Percentiles rank a stretch among this genome's conserved stretches.
phyloP scores from a whole-genome alignment of 2,329 filamentous ascomycete species.

The Zymoseptoria pseudotritici region DNA sequence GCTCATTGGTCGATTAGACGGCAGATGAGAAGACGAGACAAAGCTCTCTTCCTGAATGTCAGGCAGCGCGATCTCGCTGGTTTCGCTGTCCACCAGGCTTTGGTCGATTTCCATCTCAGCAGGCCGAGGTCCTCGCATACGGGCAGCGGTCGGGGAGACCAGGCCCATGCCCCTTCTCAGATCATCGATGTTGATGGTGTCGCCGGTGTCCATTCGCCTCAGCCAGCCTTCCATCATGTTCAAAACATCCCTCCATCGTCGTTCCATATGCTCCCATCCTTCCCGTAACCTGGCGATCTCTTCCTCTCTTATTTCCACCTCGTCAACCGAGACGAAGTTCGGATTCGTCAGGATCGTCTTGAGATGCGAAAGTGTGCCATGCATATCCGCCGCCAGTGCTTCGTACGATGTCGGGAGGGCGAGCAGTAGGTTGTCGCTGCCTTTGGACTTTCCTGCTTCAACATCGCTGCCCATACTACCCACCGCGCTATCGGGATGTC shows the following conservation, averaged over 20 bases:
- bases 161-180: slow-evolving; percentile 56
- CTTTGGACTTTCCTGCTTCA: slow-evolving; percentile 14
- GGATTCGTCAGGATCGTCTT: slow-evolving; percentile 83
- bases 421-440: slow-evolving; percentile 31
- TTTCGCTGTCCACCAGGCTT: slow-evolving; percentile 22
- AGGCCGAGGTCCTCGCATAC: slow-evolving; percentile 11
- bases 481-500: slow-evolving; percentile 25
- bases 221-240: slow-evolving; percentile 90
- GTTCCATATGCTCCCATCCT: slow-evolving; percentile 92
- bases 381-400: slow-evolving; percentile 63
- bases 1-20: slow-evolving; percentile 1
- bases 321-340: slow-evolving; percentile 90
- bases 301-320: slow-evolving; percentile 85
- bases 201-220: slow-evolving; percentile 66
- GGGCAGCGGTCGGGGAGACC: slow-evolving; percentile 31
- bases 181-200: slow-evolving; percentile 56
- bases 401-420: slow-evolving; percentile 57
- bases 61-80: slow-evolving; percentile 20
- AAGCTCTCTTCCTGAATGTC: slow-evolving; percentile 7
- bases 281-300: slow-evolving; percentile 77
- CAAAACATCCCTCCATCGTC: slow-evolving; percentile 81
- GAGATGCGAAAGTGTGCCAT: slow-evolving; percentile 71
- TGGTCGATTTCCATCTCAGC: slow-evolving; percentile 14
- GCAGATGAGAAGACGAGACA: slow-evolving; percentile 2
- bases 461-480: slow-evolving; percentile 24